Base-by-base conservation (phyloP, 2,329 filamentous ascomycete genomes). In the Talaromyces sp. region DNA sequence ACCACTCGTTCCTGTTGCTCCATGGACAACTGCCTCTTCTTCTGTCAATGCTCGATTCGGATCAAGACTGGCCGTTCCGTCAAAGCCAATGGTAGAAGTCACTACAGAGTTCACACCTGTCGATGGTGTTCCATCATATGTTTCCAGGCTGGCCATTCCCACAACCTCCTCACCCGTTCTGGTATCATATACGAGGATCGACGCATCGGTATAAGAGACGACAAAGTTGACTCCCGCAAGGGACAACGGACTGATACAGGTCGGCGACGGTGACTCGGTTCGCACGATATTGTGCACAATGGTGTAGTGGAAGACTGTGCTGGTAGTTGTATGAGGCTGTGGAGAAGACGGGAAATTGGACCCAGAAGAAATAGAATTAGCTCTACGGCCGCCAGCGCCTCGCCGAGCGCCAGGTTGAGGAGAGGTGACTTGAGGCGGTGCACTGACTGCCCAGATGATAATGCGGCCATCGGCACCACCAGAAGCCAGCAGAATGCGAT, bases 311-410 rank as follows among this genome's bases (percentile, higher is more conserved):
- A 98, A 98, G 0, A 93, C 91, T 2, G 91, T 95, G 67, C 87
- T 89, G 22, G 91, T 93, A 6, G 93, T 92, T 57, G 91, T 88
- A 67, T 89, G 96, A 6, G 94, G 92, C 75, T 97, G 94, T 2
- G 94, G 94, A 11, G 91, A 92, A 68, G 88, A 94, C 65, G 93
- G 90, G 80, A 96, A 97, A 66, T 91, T 93, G 59, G 92, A 96
- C 49, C 94, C 94, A 17, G 93, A 96, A 62, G 93, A 97, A 81
- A 97, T 95, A 27, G 93, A 97, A 78, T 97, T 93, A 65, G 90
- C 93, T 67, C 94, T 86, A 62, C 93, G 88, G 70, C 92, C 91
- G 25, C 93, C 91, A 68, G 89, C 87, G 62, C 87, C 88, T 72
- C 91, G 85, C 70, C 91, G 84, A 49, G 85, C 86, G 54, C 88